Conservation (phyloP, 2,329 filamentous ascomycete species). For the Trichoderma sp. region DNA sequence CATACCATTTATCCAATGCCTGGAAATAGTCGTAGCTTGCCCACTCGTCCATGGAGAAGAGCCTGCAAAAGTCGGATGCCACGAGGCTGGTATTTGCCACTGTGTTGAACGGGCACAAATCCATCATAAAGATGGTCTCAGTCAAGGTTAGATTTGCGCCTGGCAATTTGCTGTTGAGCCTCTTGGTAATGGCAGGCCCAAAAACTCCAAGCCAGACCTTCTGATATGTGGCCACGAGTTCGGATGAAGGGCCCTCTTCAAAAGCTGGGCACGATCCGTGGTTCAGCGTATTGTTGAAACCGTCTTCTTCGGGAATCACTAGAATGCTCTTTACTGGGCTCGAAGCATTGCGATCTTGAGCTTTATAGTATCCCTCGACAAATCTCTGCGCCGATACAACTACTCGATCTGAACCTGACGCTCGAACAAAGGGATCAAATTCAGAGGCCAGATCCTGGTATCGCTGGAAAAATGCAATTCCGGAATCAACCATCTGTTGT, state of each 20-base stretch:
- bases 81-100: constrained; percentile 57
- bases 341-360: constrained; percentile 40
- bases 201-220: constrained; percentile 63
- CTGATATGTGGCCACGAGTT: constrained; percentile 53
- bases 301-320: constrained; percentile 67
- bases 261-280: constrained; percentile 73
- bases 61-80: constrained; percentile 70
- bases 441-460: constrained; percentile 64
- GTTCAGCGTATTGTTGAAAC: constrained; percentile 78
- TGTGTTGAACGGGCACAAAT: constrained; percentile 83
- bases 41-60: constrained; percentile 78
- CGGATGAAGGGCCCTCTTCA: constrained; percentile 57
- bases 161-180: constrained; percentile 68
- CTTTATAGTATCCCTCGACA: constrained; percentile 68
- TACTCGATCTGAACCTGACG: constrained; percentile 69
- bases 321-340: constrained; percentile 58
- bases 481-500: constrained; percentile 71
- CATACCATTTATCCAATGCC: constrained; percentile 81
- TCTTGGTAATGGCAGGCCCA: constrained; percentile 64
- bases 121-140: constrained; percentile 76
- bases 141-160: constrained; percentile 64
- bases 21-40: constrained; percentile 77
- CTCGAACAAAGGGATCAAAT: constrained; percentile 68
- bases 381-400: constrained; percentile 75
- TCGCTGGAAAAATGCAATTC: constrained; percentile 71